phyloP scores from a whole-genome alignment of 2,329 filamentous ascomycete species.

The Venturiaceae sp. region DNA sequence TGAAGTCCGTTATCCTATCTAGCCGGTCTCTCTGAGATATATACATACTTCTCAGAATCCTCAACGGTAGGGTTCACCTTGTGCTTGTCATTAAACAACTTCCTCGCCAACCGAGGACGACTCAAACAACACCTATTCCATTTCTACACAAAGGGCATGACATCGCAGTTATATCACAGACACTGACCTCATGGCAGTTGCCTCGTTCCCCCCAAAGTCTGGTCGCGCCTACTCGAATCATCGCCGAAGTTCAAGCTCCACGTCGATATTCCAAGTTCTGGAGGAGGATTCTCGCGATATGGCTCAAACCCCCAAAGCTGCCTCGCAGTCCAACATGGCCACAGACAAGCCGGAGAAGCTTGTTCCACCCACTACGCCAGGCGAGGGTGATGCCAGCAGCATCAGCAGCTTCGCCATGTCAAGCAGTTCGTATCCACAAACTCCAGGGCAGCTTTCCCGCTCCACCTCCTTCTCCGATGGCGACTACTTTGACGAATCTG shows the following conservation, averaged over 20 bases:
- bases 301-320: neutral
- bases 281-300: constrained; percentile 8
- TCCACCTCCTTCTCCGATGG: constrained; percentile 75
- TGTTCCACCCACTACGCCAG: neutral
- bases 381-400: neutral
- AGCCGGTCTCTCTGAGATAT: no score
- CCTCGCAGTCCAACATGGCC: neutral
- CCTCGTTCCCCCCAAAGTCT: neutral
- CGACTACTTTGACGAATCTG: constrained; percentile 75
- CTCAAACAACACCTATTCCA: neutral
- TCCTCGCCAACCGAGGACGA: neutral
- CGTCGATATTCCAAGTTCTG: constrained; percentile 1
- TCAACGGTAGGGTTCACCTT: neutral
- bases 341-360: neutral
- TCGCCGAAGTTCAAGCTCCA: neutral
- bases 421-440: constrained; percentile 27
- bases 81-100: neutral
- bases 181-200: neutral
- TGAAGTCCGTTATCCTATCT: no score
- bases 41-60: neutral
- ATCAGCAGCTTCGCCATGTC: neutral
- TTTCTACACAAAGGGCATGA: neutral
- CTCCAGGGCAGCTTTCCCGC: constrained; percentile 52
- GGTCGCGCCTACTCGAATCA: neutral
- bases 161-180: neutral